phyloP scores from a whole-genome alignment of 495 filamentous ascomycete genomes.

The Talaromyces wortmannii region DNA sequence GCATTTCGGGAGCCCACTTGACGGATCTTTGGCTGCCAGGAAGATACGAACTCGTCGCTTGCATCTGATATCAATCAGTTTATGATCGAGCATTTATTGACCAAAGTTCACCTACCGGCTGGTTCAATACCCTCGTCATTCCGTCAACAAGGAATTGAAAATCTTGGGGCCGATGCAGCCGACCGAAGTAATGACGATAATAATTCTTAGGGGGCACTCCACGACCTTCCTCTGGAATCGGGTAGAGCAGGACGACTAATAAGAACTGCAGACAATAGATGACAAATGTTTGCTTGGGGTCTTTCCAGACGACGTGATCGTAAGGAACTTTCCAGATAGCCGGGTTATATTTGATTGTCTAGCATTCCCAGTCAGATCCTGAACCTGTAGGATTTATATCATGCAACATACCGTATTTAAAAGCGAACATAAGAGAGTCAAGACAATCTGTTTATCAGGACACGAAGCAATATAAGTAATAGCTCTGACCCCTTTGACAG shows the following conservation, averaged over 20 bases:
- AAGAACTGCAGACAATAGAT: conserved; percentile 89
- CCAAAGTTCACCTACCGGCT: conserved; percentile 50
- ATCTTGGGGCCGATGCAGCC: conserved; percentile 88
- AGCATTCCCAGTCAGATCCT: conserved; percentile 74
- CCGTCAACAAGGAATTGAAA: conserved; percentile 97
- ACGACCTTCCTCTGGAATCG: conserved; percentile 70
- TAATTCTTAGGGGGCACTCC: conserved; percentile 70
- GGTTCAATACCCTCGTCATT: conserved; percentile 88
- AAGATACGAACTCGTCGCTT: conserved; percentile 80
- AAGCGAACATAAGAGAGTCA: conserved; percentile 84
- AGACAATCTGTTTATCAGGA: conserved; percentile 83
- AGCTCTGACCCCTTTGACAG: conserved; percentile 77
- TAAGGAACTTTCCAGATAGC: conserved; percentile 93
- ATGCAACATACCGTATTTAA: conserved; percentile 71
- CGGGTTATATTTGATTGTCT: conserved; percentile 96
- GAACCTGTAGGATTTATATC: conserved; percentile 3
- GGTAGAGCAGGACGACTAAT: conserved; percentile 82
- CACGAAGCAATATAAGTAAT: conserved; percentile 86
- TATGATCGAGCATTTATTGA: neutral
- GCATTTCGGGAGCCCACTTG: conserved; percentile 91
- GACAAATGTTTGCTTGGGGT: conserved; percentile 85
- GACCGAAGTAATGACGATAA: conserved; percentile 86
- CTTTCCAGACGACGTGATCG: conserved; percentile 88
- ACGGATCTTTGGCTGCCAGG: conserved; percentile 76
- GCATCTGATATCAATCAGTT: conserved; percentile 43